Evolutionary conservation across 345 rosid species (phyloP).

Genomic region (Toxicodendron radicans): DNA sequence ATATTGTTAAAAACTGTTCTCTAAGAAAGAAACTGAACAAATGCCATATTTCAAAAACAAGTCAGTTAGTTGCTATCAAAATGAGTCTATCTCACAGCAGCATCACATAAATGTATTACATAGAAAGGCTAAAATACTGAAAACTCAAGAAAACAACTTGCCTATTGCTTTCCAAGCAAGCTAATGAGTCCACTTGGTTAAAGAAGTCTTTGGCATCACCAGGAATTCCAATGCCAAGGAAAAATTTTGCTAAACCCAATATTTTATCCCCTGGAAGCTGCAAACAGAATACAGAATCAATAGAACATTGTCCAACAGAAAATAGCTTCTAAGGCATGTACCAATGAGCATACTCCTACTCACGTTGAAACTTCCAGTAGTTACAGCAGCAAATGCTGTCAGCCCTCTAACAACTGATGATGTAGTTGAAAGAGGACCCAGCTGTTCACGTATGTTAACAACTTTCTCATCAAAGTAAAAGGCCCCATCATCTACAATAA

Average conservation of each 20-base stretch:
- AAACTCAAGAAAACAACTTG: constrained; percentile 32
- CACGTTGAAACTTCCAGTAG: constrained; percentile 59
- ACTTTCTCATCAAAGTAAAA: constrained; percentile 78
- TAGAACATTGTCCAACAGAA: constrained; percentile 15
- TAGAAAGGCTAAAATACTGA: background rate
- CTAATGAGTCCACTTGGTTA: constrained; percentile 81
- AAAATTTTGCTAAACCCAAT: constrained; percentile 82
- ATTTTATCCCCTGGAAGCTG: constrained; percentile 81
- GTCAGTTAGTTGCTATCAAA: background rate
- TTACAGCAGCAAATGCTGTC: constrained; percentile 61
- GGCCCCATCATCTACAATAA: constrained; percentile 72
- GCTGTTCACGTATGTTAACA: constrained; percentile 45
- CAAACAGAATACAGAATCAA: constrained; percentile 32
- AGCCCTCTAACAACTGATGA: constrained; percentile 85
- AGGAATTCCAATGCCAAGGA: constrained; percentile 86
- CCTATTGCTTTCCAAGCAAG: constrained; percentile 82
- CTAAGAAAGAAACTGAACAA: background rate
- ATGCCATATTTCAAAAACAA: background rate
- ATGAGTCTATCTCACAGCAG: background rate
- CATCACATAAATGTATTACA: background rate
- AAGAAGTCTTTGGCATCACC: constrained; percentile 85
- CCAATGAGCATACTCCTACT: constrained; percentile 24
- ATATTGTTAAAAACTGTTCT: background rate
- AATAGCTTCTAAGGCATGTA: constrained; percentile 12
- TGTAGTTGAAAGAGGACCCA: constrained; percentile 75